Evolutionary conservation across 2,329 filamentous ascomycete genomes (phyloP), one percentile per base, ranked within the genome.

Genomic region (Verticillium tricorpus): DNA sequence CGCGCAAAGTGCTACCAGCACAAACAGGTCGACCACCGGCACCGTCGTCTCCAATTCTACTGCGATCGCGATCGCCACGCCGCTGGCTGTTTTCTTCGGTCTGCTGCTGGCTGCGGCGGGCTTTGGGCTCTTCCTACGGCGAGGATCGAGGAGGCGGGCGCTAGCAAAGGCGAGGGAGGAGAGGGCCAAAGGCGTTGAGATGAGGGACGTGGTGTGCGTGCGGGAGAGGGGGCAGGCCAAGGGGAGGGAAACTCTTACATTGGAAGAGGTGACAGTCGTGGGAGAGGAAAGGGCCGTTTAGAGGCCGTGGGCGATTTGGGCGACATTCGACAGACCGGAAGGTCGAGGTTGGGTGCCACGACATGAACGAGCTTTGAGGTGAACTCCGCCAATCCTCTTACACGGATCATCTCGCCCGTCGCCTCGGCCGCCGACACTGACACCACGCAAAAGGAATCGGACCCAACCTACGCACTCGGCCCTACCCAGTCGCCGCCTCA

Each of bases 51-150:
- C 35, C 60, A 37, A 50, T 25, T 14, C 58, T n/a, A 56, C 61
- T 3, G 39, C 54, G 31, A 59, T 55, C 39, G 55, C 54, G 34
- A 57, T 62, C 45, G 61, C 61, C 34, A 37, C 25, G 11, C 37
- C 61, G 19, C 50, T 60, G 14, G 55, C 54, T 31, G 50, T 54
- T 19, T 58, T 59, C 6, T 28, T 56, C 32, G 55, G 14, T 14
- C 40, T 62, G 40, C 32, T 58, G 17, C 11, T 60, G 31, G n/a
- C 40, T 8, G 39, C 54, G 22, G 31, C 35, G 25, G 54, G 52
- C 12, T 17, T 35, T 11, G 58, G 57, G 40, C 54, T 58, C 28
- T 19, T 37, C 22, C 31, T 58, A 5, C 45, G 45, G 9, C 45
- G 12, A 3, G 9, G n/a, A 14, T 25, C 45, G n/a, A 50, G 12